Percentiles rank a stretch among this genome's conserved stretches.
Conservation (phyloP, 1,284 basidiomycete genomes). For the Ceratobasidium sp. region DNA sequence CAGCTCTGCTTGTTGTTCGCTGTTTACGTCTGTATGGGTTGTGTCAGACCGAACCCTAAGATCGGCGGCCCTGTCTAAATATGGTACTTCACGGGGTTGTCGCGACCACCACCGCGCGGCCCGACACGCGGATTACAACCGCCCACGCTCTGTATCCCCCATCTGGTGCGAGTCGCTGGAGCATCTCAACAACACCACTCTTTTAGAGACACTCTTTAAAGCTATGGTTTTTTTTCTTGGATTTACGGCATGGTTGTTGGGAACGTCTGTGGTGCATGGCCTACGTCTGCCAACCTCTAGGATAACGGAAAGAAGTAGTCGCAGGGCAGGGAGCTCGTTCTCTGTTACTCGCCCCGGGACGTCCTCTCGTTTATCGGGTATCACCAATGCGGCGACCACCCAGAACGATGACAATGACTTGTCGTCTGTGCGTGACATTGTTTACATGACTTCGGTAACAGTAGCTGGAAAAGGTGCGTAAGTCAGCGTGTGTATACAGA, state of each 20-base stretch:
- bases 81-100: background rate
- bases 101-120: conserved; percentile 32
- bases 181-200: background rate
- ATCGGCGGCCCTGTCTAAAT: conserved; percentile 2
- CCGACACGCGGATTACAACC: background rate
- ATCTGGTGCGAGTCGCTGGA: conserved; percentile 15
- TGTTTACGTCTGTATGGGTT: background rate
- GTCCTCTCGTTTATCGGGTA: background rate
- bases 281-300: conserved; percentile 18
- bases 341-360: conserved; percentile 10
- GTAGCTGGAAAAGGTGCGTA: conserved; percentile 47
- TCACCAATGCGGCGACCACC: conserved; percentile 12
- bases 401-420: conserved; percentile 18
- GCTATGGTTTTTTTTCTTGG: conserved; percentile 20
- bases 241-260: conserved; percentile 8
- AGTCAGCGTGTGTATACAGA: background rate
- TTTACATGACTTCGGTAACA: conserved; percentile 47
- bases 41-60: background rate
- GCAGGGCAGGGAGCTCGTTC: background rate
- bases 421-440: conserved; percentile 39
- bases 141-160: background rate
- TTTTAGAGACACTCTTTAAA: conserved; percentile 18
- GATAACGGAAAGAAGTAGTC: background rate
- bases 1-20: background rate
- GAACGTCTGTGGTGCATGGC: conserved; percentile 1